Evolutionary conservation across 2,329 filamentous ascomycete species (phyloP).

Genomic region (Cordyceps tenuipes): DNA sequence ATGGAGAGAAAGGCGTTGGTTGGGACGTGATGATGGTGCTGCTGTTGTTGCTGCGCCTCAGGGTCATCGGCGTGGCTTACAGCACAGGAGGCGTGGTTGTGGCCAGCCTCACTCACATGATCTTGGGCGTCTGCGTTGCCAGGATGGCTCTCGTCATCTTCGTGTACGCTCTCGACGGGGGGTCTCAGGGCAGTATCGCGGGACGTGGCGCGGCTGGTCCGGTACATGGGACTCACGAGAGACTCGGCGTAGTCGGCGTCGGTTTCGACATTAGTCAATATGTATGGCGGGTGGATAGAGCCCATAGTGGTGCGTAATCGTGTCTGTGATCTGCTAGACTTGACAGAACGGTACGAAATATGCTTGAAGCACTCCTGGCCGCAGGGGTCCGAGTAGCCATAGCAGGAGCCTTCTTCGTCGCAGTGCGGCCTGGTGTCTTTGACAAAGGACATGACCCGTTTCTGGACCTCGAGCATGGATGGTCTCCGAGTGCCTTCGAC

Average conservation of each 20-base stretch:
- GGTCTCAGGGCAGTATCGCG: constrained; percentile 26
- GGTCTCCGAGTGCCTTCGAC: constrained; percentile 33
- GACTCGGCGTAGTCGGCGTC: constrained; percentile 23
- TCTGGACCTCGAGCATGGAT: constrained; percentile 47
- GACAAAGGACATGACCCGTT: constrained; percentile 55
- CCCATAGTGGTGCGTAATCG: constrained; percentile 36
- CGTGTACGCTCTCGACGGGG: constrained; percentile 7
- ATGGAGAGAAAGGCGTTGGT: constrained; percentile 90
- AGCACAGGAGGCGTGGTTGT: constrained; percentile 17
- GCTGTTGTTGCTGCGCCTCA: constrained; percentile 39
- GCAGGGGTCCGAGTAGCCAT: constrained; percentile 56
- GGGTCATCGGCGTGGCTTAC: constrained; percentile 31
- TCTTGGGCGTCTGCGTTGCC: constrained; percentile 35
- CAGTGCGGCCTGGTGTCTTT: constrained; percentile 57
- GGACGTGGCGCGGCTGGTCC: constrained; percentile 31
- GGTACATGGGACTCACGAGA: constrained; percentile 25
- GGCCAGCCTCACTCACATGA: constrained; percentile 4
- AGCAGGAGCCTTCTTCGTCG: constrained; percentile 53
- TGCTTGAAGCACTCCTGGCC: constrained; percentile 59
- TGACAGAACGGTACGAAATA: constrained; percentile 30
- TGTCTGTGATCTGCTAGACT: constrained; percentile 26
- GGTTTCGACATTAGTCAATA: constrained; percentile 20
- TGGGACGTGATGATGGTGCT: constrained; percentile 94
- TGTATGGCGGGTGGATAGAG: constrained; percentile 19
- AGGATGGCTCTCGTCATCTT: constrained; percentile 18